Conservation (phyloP, 73 alveolate species). For the Stentor roeselii region DNA sequence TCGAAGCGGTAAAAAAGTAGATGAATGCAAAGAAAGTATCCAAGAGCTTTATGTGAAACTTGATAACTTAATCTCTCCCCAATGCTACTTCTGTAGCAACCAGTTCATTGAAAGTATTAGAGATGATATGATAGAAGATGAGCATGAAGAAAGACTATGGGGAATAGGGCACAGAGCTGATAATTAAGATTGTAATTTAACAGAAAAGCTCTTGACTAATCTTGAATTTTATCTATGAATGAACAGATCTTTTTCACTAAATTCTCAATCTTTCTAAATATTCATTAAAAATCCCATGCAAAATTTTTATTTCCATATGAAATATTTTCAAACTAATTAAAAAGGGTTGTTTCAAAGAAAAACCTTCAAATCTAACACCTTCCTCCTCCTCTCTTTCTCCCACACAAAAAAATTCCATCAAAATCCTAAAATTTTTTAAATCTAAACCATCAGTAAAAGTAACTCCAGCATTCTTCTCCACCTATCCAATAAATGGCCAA, state of each 20-base stretch:
- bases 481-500: background rate
- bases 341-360: no score
- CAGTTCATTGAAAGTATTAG: constrained; percentile 21
- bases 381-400: no score
- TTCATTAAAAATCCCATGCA: no score
- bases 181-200: constrained; percentile 2
- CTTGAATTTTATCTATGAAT: no score
- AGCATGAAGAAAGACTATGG: background rate
- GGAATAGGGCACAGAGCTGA: background rate
- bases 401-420: no score
- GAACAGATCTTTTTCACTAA: no score
- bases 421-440: background rate
- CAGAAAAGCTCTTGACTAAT: background rate
- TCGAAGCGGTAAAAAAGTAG: background rate
- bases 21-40: background rate
- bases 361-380: no score
- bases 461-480: background rate
- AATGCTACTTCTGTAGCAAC: constrained; percentile 14
- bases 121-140: constrained; percentile 18
- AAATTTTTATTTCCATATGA: no score
- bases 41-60: constrained; percentile 12
- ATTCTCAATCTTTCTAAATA: no score
- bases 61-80: background rate
- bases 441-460: background rate
- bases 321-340: no score